Conservation (phyloP, 495 filamentous ascomycete species). For the Penicillium canescens region DNA sequence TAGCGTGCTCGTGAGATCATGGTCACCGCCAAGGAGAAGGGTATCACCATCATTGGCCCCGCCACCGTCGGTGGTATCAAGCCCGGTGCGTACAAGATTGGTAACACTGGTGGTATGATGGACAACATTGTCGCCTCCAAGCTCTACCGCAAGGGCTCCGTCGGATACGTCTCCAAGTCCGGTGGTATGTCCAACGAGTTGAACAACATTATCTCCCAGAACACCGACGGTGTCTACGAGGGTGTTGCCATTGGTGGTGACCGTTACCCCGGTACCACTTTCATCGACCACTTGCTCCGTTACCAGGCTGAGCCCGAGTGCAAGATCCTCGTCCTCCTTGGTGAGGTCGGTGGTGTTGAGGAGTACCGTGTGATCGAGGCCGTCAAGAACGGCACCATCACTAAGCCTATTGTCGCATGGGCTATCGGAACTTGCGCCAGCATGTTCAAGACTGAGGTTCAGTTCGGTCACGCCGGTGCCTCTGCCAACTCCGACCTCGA, state of each 20-base stretch:
- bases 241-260: conserved; percentile 99
- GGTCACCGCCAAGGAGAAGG: conserved; percentile 94
- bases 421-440: conserved; percentile 98
- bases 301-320: conserved; percentile 95
- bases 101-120: conserved; percentile 99
- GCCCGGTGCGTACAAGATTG: conserved; percentile 98
- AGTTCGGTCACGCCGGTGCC: conserved; percentile 98
- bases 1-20: conserved; percentile 96
- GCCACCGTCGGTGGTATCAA: conserved; percentile 99
- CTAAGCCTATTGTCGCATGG: conserved; percentile 98
- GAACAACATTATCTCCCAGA: conserved; percentile 98
- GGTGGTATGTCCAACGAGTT: conserved; percentile 99
- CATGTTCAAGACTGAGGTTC: conserved; percentile 99
- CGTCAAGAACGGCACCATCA: conserved; percentile 89
- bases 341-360: conserved; percentile 98
- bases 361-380: conserved; percentile 99
- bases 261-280: conserved; percentile 96
- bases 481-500: conserved; percentile 99
- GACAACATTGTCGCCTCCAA: conserved; percentile 99
- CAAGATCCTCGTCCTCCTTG: conserved; percentile 93
- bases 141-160: conserved; percentile 98
- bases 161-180: conserved; percentile 99
- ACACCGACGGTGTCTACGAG: conserved; percentile 96
- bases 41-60: conserved; percentile 97
- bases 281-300: conserved; percentile 96